These are phyloP conservation scores for Blastocladiella britannica DNA, from an alignment of 192 early-diverging fungal species.

Conservation along the genomic window DNA sequence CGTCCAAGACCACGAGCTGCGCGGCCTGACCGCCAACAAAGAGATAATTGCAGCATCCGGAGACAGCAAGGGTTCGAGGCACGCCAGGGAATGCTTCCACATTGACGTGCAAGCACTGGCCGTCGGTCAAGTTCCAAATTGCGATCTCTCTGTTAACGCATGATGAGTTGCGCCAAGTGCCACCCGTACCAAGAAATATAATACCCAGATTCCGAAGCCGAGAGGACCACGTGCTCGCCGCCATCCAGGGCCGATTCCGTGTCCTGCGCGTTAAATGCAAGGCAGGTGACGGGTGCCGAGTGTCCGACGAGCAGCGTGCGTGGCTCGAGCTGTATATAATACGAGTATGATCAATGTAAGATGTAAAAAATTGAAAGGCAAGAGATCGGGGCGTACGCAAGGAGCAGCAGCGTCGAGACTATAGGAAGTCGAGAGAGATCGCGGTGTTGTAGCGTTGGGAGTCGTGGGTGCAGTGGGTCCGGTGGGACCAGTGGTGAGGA, in stretches of 20 bases:
- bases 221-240: neutral
- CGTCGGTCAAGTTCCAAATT: neutral
- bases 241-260: neutral
- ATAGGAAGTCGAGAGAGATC: no score
- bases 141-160: no score
- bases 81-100: neutral
- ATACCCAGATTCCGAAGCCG: neutral
- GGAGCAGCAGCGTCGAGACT: neutral
- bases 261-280: neutral
- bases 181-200: no score
- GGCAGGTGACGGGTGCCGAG: neutral
- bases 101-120: neutral
- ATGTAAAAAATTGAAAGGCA: no score
- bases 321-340: neutral
- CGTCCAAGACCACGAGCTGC: neutral
- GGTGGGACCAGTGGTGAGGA: neutral
- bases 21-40: neutral
- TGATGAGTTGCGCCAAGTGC: no score
- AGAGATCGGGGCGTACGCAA: no score
- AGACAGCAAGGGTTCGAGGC: neutral
- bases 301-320: neutral
- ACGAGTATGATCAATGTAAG: no score
- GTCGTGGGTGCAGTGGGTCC: no score
- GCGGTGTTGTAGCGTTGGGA: no score
- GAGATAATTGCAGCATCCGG: neutral